Base-by-base conservation (phyloP, 2,329 filamentous ascomycete species). In the Thelonectria olida region DNA sequence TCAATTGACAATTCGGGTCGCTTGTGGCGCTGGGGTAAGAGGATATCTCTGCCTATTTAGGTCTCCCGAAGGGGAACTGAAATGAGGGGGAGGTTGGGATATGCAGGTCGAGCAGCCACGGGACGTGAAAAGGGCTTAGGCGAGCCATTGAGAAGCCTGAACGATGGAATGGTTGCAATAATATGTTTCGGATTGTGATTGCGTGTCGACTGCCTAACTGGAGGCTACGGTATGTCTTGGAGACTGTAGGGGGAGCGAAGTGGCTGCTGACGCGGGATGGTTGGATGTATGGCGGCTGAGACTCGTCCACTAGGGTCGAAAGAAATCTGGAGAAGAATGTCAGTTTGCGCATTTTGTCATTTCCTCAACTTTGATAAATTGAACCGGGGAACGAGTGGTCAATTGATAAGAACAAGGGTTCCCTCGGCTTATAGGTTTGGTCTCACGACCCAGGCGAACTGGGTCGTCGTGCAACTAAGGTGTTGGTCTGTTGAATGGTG, bases 21-120 rank as follows among this genome's bases (percentile, higher is more conserved):
- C 27, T 17, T 13, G 51, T 60, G 57, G 57, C 45, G 39, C 31
- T 53, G 48, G 41, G 48, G 25, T 22, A 45, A 31, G 41, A 19
- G 22, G 31, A 17, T 53, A 39, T 58, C 34, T 44, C 17, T 53
- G 39, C 54, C 50, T 19, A 47, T 58, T 47, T 27, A 17, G 41
- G 25, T 23, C 28, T 41, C 12, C 19, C 15, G 31, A 22, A 54
- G 20, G 28, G 42, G n/a, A 47, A 54, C 12, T 50, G n/a, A 25
- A 41, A 45, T 41, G 57, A 57, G 53, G 45, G 61, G 41, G 61
- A 58, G 52, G 57, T 60, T 66, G 62, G 64, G 22, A 20, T 45
- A 54, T 70, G 67, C 67, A 64, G 45, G 59, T 64, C 58, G 47
- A 70, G 59, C 62, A 65, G 59, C 63, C 52, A 64, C 56, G n/a